These are phyloP conservation scores for Triticum monococcum DNA, from an alignment of 176 grass and related monocot species.

Conservation along the genomic window DNA sequence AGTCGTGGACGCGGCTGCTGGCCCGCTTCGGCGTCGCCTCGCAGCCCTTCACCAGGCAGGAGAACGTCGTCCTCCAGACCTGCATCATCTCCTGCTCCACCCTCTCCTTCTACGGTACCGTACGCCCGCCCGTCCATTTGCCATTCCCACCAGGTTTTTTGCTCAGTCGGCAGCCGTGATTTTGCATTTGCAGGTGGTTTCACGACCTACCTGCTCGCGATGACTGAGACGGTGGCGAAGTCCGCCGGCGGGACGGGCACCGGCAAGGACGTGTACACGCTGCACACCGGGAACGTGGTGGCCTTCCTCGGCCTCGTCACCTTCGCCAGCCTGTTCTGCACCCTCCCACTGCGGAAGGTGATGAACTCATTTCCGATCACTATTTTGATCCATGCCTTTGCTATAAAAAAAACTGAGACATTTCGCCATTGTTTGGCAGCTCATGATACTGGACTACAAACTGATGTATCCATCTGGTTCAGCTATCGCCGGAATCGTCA, in stretches of 20 bases:
- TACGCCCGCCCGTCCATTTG: background rate
- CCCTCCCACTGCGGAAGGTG: constrained; percentile 44
- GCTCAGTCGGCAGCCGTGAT: background rate
- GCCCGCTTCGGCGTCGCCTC: constrained; percentile 27
- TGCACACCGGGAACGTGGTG: constrained; percentile 32
- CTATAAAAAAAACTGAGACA: too few relatives aligned
- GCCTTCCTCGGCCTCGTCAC: constrained; percentile 41
- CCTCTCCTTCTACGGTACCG: constrained; percentile 32
- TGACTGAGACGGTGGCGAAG: constrained; percentile 34
- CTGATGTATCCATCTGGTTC: constrained; percentile 52
- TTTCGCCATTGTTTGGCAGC: constrained; percentile 12
- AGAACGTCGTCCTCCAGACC: constrained; percentile 45
- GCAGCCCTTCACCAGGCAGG: constrained; percentile 37
- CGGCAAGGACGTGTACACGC: background rate
- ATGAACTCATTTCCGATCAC: background rate
- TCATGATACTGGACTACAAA: constrained; percentile 65
- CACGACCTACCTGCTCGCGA: constrained; percentile 38
- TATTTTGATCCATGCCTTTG: background rate
- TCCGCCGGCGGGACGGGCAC: background rate
- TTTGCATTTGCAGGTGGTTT: constrained; percentile 37
- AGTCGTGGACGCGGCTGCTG: constrained; percentile 31
- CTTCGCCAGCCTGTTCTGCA: constrained; percentile 44
- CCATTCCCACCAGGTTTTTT: background rate
- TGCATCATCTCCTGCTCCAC: constrained; percentile 45
- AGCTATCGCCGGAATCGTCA: constrained; percentile 50